A percentile compares a stretch with the other conserved stretches of the same genome.
phyloP scores from a whole-genome alignment of 202 grass and related monocot species.

The Dendrocalamus latiflorus region DNA sequence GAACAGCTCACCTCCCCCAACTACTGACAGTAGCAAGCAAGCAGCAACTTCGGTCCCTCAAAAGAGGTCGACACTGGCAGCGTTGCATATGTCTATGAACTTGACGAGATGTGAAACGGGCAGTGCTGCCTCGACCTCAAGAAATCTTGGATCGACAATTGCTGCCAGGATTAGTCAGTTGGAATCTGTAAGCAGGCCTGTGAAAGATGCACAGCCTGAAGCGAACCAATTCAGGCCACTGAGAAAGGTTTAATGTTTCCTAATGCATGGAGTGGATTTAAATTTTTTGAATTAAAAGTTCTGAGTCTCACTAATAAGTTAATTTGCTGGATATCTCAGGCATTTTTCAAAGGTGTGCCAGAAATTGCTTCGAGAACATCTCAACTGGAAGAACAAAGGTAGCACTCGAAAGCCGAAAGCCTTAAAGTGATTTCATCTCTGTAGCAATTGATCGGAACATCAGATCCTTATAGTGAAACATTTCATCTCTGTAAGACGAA shows the following conservation, averaged over 20 bases:
- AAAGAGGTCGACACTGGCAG: constrained; percentile 23
- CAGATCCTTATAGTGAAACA: not conserved
- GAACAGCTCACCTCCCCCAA: constrained; percentile 45
- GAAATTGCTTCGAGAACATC: constrained; percentile 9
- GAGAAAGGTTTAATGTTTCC: constrained; percentile 29
- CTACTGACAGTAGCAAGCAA: not conserved
- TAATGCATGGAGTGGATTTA: constrained; percentile 1
- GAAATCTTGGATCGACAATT: constrained; percentile 38
- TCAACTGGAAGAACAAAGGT: constrained; percentile 42
- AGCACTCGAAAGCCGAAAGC: not conserved
- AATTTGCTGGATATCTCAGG: constrained; percentile 45
- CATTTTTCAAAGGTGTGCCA: constrained; percentile 9
- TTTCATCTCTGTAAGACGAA: not conserved
- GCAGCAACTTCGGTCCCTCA: not conserved
- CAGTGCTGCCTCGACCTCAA: constrained; percentile 20
- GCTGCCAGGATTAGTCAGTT: constrained; percentile 47
- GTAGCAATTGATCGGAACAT: not conserved
- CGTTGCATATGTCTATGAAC: constrained; percentile 28
- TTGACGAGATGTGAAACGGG: constrained; percentile 8
- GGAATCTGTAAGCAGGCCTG: constrained; percentile 37
- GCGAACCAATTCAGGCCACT: constrained; percentile 22
- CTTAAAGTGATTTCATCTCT: not conserved
- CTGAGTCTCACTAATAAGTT: not conserved
- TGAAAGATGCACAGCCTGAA: not conserved
- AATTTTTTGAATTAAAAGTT: not conserved